Percentiles rank a stretch among this genome's conserved stretches.
Evolutionary conservation across 306 rosid genomes (phyloP).

Genomic region (Cicer pinnatifidum): DNA sequence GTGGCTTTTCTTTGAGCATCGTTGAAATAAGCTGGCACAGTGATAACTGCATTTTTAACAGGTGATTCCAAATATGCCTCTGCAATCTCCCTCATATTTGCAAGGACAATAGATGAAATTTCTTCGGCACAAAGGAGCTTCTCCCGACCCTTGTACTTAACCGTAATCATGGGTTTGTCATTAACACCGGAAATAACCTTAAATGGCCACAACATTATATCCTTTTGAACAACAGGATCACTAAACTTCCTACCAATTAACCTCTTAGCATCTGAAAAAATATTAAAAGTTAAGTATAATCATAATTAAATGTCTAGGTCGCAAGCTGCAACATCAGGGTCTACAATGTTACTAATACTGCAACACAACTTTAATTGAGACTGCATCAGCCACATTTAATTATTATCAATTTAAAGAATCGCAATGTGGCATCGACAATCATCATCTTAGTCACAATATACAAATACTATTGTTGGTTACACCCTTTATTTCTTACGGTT

Average conservation of each 20-base stretch:
- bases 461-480: too few relatives aligned
- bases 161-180: slow-evolving; percentile 56
- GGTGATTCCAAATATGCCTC: slow-evolving; percentile 41
- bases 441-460: too few relatives aligned
- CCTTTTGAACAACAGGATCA: slow-evolving; percentile 49
- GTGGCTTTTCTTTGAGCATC: slow-evolving; percentile 41
- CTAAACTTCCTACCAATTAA: slow-evolving; percentile 35
- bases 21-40: slow-evolving; percentile 42
- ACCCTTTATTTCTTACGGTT: too few relatives aligned
- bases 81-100: slow-evolving; percentile 55
- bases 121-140: slow-evolving; percentile 55
- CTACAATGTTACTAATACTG: too few relatives aligned
- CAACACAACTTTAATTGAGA: too few relatives aligned
- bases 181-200: slow-evolving; percentile 28
- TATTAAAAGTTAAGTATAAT: too few relatives aligned
- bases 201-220: slow-evolving; percentile 54
- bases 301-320: background rate
- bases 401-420: too few relatives aligned
- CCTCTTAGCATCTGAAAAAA: slow-evolving; percentile 37
- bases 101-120: slow-evolving; percentile 40
- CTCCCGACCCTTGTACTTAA: slow-evolving; percentile 54
- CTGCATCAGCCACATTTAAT: too few relatives aligned
- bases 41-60: slow-evolving; percentile 53
- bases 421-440: too few relatives aligned
- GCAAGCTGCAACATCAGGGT: too few relatives aligned